Evolutionary conservation across 352 stramenopile species (phyloP), one percentile per base, ranked within the genome.

Genomic region (Phytophthora tentaculata): DNA sequence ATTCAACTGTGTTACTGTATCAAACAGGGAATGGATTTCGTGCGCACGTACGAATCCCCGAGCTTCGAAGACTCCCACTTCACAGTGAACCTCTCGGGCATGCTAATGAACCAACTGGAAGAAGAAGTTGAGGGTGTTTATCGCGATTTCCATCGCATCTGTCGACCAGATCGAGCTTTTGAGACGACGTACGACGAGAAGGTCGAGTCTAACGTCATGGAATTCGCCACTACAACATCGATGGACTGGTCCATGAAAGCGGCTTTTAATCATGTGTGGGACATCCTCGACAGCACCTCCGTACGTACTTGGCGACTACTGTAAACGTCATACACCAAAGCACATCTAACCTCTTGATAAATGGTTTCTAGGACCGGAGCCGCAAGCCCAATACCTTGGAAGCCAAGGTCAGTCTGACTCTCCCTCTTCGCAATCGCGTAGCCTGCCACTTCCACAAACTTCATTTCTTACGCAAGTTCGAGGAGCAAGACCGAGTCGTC

Each of bases 91-190:
- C 14, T 51, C 3, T 22, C 37, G 1, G 14, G 10, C 5, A 1
- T 52, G 17, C 29, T 72, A 12, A 65, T 73, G 57, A 22, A 61
- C n/a, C 50, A 60, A 53, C 57, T 76, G 6, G 63, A 75, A 20
- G 37, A 63, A 4, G 37, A 59, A 54, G 66, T 76, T 32, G 39
- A 53, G 0, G 16, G 28, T 3, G 7, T 54, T 0, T 76, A 76
- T 17, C 63, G 56, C 8, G 50, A 63, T 32, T 61, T 70, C 2
- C 16, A 57, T 3, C 17, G 28, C 28, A 19, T 68, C 2, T 75
- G 51, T 47, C 52, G 23, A n/a, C 68, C 63, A 4, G 24, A 41
- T 22, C 17, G 7, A 51, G 26, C 24, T 41, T 50, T 41, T 4
- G 37, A 61, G 35, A 50, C 32, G 20, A 45, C 9, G 32, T 71